These are phyloP conservation scores for Hypericum perforatum DNA, from an alignment of 345 rosid species.

Conservation along the genomic window DNA sequence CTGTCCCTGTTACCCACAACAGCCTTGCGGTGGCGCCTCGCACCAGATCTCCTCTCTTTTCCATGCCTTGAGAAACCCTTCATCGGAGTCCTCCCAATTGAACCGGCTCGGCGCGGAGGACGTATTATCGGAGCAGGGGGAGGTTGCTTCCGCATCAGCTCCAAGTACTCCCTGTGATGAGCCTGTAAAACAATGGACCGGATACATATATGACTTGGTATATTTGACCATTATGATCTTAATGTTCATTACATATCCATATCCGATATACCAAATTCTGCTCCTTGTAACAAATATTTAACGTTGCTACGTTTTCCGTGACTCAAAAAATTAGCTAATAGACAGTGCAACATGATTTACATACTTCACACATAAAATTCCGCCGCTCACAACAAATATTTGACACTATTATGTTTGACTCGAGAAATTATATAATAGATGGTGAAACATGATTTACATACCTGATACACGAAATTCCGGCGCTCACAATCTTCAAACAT, in stretches of 20 bases:
- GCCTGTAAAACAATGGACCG: slow-evolving; percentile 24
- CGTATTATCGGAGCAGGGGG: slow-evolving; percentile 19
- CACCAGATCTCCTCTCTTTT: slow-evolving; percentile 22
- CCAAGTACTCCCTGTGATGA: slow-evolving; percentile 68
- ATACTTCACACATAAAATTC: slow-evolving; percentile 81
- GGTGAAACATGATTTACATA: slow-evolving; percentile 12
- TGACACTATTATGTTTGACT: too few species aligned
- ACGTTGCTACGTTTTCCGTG: too few species aligned
- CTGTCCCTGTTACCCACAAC: slow-evolving; percentile 31
- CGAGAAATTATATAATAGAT: too few species aligned
- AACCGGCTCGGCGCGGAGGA: slow-evolving; percentile 14
- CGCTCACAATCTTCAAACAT: slow-evolving; percentile 93
- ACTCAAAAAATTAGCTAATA: too few species aligned
- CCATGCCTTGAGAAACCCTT: slow-evolving; percentile 39
- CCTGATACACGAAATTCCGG: slow-evolving; percentile 88
- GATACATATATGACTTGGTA: too few species aligned
- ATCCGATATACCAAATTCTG: too few species aligned
- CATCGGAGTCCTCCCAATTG: slow-evolving; percentile 21
- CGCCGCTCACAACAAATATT: slow-evolving; percentile 26
- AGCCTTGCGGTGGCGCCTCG: slow-evolving; percentile 57
- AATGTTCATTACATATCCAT: too few species aligned
- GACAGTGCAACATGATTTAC: background rate
- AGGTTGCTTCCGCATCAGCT: slow-evolving; percentile 41
- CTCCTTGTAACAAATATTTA: too few species aligned
- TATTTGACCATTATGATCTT: too few species aligned